Percentiles rank a stretch among this genome's conserved stretches.
phyloP scores from a whole-genome alignment of 495 filamentous ascomycete species.

The Hyaloscypha bicolor region DNA sequence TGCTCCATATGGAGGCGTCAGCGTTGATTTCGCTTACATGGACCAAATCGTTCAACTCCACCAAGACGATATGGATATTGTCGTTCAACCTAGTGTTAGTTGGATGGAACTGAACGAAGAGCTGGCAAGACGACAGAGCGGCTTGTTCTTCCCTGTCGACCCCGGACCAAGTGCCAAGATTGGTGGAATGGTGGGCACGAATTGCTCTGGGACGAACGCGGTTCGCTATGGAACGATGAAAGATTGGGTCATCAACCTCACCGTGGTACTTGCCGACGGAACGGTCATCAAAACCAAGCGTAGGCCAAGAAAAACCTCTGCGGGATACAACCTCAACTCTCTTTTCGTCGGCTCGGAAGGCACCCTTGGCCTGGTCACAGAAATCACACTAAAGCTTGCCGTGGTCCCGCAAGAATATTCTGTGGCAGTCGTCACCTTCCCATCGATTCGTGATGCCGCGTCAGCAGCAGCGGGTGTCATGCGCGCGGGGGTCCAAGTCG shows the following conservation, averaged over 20 bases:
- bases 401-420: slow-evolving; percentile 71
- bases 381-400: slow-evolving; percentile 73
- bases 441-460: slow-evolving; percentile 71
- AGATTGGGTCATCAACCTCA: slow-evolving; percentile 83
- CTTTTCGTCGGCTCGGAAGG: slow-evolving; percentile 80
- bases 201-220: slow-evolving; percentile 80
- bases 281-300: slow-evolving; percentile 76
- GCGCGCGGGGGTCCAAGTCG: slow-evolving; percentile 71
- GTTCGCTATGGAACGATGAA: slow-evolving; percentile 85
- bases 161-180: slow-evolving; percentile 64
- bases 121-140: slow-evolving; percentile 61
- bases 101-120: slow-evolving; percentile 89
- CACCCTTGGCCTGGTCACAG: slow-evolving; percentile 76
- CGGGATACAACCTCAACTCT: slow-evolving; percentile 78
- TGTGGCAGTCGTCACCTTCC: slow-evolving; percentile 77
- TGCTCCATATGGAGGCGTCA: slow-evolving; percentile 81
- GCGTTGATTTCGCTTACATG: slow-evolving; percentile 88
- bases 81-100: slow-evolving; percentile 87
- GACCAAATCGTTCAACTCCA: slow-evolving; percentile 77
- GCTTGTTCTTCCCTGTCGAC: slow-evolving; percentile 76
- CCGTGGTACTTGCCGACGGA: slow-evolving; percentile 78
- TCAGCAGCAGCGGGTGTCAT: slow-evolving; percentile 70
- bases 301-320: slow-evolving; percentile 75
- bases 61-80: slow-evolving; percentile 86
- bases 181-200: slow-evolving; percentile 78